phyloP scores from a whole-genome alignment of 164 flowering plant species.

The Chloranthus sessilifolius region DNA sequence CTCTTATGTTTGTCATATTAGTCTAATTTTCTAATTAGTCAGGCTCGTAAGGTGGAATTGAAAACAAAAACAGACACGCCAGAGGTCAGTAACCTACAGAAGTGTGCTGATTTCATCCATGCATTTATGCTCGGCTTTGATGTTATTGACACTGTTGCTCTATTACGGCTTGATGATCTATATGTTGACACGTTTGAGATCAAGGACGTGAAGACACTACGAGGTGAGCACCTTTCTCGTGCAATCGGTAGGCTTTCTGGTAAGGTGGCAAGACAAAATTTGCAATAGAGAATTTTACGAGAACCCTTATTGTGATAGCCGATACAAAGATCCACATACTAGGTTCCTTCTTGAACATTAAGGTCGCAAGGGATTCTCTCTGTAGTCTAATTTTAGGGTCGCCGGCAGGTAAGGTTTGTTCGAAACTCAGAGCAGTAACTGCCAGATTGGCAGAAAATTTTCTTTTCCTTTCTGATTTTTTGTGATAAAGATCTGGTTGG shows the following conservation, averaged over 20 bases:
- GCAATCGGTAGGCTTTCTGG: slow-evolving; percentile 26
- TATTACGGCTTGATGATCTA: slow-evolving; percentile 20
- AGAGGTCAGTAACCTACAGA: slow-evolving; percentile 20
- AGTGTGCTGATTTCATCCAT: slow-evolving; percentile 22
- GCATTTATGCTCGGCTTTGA: slow-evolving; percentile 30
- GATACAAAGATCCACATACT: slow-evolving; percentile 24
- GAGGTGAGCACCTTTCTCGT: slow-evolving; percentile 27
- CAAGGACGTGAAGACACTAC: slow-evolving; percentile 24
- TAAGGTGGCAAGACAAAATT: slow-evolving; percentile 25
- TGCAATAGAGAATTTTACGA: slow-evolving; percentile 23
- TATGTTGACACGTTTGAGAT: slow-evolving; percentile 26
- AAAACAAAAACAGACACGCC: slow-evolving; percentile 23
- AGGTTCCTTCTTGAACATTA: slow-evolving; percentile 19
- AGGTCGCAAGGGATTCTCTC: slow-evolving; percentile 24
- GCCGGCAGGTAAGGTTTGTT: slow-evolving; percentile 27
- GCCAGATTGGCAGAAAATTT: slow-evolving; percentile 21
- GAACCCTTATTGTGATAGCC: slow-evolving; percentile 16
- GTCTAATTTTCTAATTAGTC: too few relatives aligned
- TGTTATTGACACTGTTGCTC: slow-evolving; percentile 16
- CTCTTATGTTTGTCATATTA: too few relatives aligned
- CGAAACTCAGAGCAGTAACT: slow-evolving; percentile 22
- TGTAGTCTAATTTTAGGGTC: slow-evolving; percentile 27
- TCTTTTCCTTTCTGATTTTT: too few relatives aligned
- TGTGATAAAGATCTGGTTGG: too few relatives aligned
- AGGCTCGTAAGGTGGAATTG: slow-evolving; percentile 22